Evolutionary conservation across 805 yeast genomes (phyloP).

Genomic region (Candida golubevii): DNA sequence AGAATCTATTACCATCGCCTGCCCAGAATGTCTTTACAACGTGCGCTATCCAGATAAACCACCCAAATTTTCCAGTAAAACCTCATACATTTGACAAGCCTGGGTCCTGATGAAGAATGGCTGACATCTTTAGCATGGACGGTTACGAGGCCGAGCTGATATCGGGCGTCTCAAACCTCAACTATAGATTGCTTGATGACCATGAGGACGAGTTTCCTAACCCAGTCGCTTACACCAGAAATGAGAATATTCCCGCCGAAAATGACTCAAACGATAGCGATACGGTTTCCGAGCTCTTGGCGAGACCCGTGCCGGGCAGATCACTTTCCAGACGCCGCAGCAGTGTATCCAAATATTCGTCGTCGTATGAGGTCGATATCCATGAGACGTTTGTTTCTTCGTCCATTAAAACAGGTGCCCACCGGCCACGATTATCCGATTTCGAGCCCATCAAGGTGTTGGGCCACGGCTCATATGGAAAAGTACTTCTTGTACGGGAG

Average conservation of each 20-base stretch:
- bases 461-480: conserved; percentile 88
- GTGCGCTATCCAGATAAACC: not conserved
- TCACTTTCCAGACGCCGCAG: conserved; percentile 14
- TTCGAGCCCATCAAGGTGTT: conserved; percentile 72
- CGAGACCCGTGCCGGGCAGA: conserved; percentile 13
- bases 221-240: not conserved
- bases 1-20: too few species aligned
- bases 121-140: conserved; percentile 35
- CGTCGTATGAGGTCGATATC: conserved; percentile 35
- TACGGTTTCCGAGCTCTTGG: conserved; percentile 14
- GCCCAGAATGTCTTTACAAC: too few species aligned
- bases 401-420: conserved; percentile 13
- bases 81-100: not conserved
- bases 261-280: conserved; percentile 15
- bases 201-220: conserved; percentile 5
- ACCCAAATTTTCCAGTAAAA: not conserved
- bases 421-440: conserved; percentile 38
- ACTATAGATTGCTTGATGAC: conserved; percentile 24
- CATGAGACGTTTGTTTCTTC: conserved; percentile 29
- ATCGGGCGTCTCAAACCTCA: conserved; percentile 17
- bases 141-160: conserved; percentile 23
- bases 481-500: conserved; percentile 74
- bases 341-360: conserved; percentile 18
- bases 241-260: not conserved
- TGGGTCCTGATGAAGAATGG: conserved; percentile 19